Conservation (phyloP, 306 rosid species). For the Vicia villosa region DNA sequence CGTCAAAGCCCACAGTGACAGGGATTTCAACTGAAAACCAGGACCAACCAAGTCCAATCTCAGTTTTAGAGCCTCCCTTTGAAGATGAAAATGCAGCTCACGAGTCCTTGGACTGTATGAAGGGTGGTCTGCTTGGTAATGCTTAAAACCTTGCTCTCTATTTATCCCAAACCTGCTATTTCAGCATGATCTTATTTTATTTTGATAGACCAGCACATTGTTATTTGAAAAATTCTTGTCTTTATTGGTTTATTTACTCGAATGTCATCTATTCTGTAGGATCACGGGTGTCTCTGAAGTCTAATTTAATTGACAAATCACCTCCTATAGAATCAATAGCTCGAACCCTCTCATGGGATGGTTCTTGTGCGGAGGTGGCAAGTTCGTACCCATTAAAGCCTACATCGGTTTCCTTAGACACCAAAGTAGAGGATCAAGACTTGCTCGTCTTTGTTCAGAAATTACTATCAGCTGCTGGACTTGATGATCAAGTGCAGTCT, state of each 20-base stretch:
- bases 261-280: conserved; percentile 49
- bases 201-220: background rate
- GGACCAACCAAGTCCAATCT: conserved; percentile 93
- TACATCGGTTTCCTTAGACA: conserved; percentile 48
- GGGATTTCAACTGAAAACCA: conserved; percentile 61
- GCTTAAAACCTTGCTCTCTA: conserved; percentile 18
- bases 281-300: conserved; percentile 47
- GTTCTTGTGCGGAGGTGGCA: conserved; percentile 64
- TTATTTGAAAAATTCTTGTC: background rate
- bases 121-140: conserved; percentile 63
- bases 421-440: conserved; percentile 65
- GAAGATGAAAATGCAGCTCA: conserved; percentile 65
- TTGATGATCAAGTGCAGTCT: conserved; percentile 56
- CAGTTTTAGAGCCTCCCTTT: conserved; percentile 84
- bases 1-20: conserved; percentile 52
- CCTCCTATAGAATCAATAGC: conserved; percentile 94
- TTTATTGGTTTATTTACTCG: conserved; percentile 9
- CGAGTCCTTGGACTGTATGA: conserved; percentile 47
- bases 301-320: conserved; percentile 94
- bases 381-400: conserved; percentile 57
- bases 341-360: conserved; percentile 87
- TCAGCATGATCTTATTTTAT: conserved; percentile 1
- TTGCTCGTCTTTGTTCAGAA: conserved; percentile 60
- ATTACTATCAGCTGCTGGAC: conserved; percentile 69
- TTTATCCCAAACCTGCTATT: conserved; percentile 10